phyloP scores from a whole-genome alignment of 2,329 filamentous ascomycete species.

The Simplicillium aogashimaense region DNA sequence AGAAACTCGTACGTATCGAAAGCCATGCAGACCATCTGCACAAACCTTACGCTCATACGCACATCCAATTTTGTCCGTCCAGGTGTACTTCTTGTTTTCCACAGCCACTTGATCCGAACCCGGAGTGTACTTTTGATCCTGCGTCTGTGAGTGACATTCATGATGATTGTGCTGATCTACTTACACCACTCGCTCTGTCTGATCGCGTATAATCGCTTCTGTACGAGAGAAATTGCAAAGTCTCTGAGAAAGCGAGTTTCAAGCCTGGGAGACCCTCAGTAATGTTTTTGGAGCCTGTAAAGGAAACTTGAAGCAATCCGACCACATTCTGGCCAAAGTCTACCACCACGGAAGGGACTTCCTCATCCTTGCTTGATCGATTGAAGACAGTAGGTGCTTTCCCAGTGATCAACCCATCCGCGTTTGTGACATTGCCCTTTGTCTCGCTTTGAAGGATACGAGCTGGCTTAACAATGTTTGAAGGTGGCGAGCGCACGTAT shows the following conservation, averaged over 20 bases:
- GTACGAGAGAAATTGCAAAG: slow-evolving; percentile 29
- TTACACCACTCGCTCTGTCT: slow-evolving; percentile 24
- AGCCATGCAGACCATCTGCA: slow-evolving; percentile 41
- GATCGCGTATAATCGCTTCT: slow-evolving; percentile 39
- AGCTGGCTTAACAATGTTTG: not conserved
- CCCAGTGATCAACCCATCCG: slow-evolving; percentile 1
- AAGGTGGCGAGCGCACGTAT: slow-evolving; percentile 3
- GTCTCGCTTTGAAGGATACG: not conserved
- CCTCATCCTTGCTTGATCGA: not conserved
- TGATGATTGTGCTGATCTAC: slow-evolving; percentile 2
- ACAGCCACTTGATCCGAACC: slow-evolving; percentile 42
- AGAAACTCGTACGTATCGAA: slow-evolving; percentile 39
- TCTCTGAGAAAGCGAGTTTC: slow-evolving; percentile 38
- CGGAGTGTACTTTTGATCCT: slow-evolving; percentile 23
- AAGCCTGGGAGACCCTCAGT: slow-evolving; percentile 24
- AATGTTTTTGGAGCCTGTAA: slow-evolving; percentile 22
- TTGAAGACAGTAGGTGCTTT: not conserved
- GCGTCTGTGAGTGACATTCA: too few relatives aligned
- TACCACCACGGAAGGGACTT: not conserved
- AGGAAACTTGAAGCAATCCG: slow-evolving; percentile 30
- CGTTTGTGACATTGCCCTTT: slow-evolving; percentile 2
- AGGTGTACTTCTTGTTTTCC: slow-evolving; percentile 26
- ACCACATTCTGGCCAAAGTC: slow-evolving; percentile 40
- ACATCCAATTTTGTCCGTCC: slow-evolving; percentile 34
- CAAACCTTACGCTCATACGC: slow-evolving; percentile 32